Evolutionary conservation across 2,329 filamentous ascomycete genomes (phyloP), one percentile per base, ranked within the genome.

Genomic region (Ceratocystis smalleyi): DNA sequence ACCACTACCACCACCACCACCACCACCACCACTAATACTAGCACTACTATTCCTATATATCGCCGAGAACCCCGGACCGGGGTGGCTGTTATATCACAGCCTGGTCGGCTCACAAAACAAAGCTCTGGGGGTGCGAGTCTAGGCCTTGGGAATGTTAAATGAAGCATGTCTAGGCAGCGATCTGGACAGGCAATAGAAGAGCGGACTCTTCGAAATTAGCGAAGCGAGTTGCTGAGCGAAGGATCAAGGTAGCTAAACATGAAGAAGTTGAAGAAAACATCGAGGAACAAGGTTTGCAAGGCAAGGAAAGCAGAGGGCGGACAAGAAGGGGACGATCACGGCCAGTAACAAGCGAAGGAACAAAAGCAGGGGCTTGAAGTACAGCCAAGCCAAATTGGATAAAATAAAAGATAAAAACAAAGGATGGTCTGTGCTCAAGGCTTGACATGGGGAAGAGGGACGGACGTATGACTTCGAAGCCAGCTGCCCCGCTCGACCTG

Each of bases 311-410:
- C 49, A 55, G 49, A 17, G 45, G 7, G 10, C 45, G 47, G 47
- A 24, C 47, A 49, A 19, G 47, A 49, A 49, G 47, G 22, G n/a
- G 47, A 49, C n/a, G 47, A 24, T 49, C n/a, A 24, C n/a, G 47
- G 47, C 47, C n/a, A 24, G 47, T 49, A 49, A 22, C 35, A 40
- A 49, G 22, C 22, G 22, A 24, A 49, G 47, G 15, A n/a, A n/a
- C 15, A 19, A 7, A 45, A 47, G 59, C 57, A 60, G 57, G 57
- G 57, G 57, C 3, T 43, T 61, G 40, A 61, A 47, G 59, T 45
- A 43, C 43, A 60, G 15, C 5, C 3, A 17, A 55, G 24, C 6
- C 5, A 7, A 55, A 27, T 12, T 30, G 1, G 17, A 30, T 17
- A 55, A 30, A 55, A 55, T 15, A 30, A 27, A 27, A 32, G 17